Base-by-base conservation (phyloP, 1,139 yeast species). In the Nakaseomyces nivariensis region DNA sequence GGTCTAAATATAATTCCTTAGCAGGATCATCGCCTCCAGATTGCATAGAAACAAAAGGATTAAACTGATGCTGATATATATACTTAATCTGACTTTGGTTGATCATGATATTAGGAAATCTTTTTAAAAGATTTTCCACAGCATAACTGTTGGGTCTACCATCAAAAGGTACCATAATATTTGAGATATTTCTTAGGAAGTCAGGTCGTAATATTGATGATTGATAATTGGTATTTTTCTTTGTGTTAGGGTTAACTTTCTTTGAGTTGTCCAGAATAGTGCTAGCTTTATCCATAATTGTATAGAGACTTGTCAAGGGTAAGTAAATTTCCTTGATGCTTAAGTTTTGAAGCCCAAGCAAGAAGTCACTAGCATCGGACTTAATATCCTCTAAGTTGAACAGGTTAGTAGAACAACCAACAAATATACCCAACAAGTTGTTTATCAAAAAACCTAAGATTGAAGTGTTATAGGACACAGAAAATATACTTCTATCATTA, bases 11-110 rank as follows among this genome's bases (percentile, higher is more conserved):
- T 38, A 92, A 67, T 55, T 88, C 95, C 36, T 88, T 84, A 0
- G 97, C 95, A 13, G 92, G 96, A 49, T 87, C 82, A 5, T 92
- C 82, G 78, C 92, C 77, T 64, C 88, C 89, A 1, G 96, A 87
- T 50, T 97, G 73, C 45, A 63, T 47, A 0, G 96, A 78, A 4
- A 90, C 77, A 70, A 90, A 77, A 1, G 97, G 96, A 63, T 89
- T 90, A 65, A 85, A 78, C 52, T 73, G 76, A 63, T 89, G 95
- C 36, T 82, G 81, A 62, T 86, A 92, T 2, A 89, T 83, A 33
- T 87, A 78, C 31, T 85, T 85, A 66, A 92, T 73, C 0, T 95
- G 78, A 0, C 86, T 80, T 0, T 83, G 73, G 51, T 83, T 80
- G 37, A 90, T 67, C 45, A 81, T 81, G 0, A 92, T 78, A 0